Base-by-base conservation (phyloP, 2,329 filamentous ascomycete species). In the Lasiodiplodia theobromae region DNA sequence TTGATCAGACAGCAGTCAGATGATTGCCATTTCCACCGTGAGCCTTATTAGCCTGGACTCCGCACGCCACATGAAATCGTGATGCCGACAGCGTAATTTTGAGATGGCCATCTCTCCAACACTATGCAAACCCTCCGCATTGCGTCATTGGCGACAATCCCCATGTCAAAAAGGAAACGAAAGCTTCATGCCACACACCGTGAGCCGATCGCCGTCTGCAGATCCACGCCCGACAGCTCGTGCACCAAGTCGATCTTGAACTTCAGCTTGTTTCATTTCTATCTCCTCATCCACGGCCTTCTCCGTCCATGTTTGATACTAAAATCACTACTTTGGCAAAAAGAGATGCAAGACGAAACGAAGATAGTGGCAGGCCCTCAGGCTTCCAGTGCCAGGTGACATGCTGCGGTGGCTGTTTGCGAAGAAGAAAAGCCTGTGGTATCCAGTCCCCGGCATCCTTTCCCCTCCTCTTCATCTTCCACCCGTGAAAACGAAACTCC, bases 181-280 rank as follows among this genome's bases (percentile, higher is more conserved):
- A 52, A 49, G 6, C 14, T 8, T 44, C 28, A 23, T 11, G n/a
- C 58, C 58, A 34, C 10, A 51, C 40, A 21, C 10, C 23, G 8
- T 40, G 18, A 18, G 31, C 58, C n/a, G 60, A 64, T 52, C 28
- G 31, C 31, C 47, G 38, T 34, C 25, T 21, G 18, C 31, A 21
- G 44, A 52, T 38, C 18, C 16, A 23, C 21, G 54, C 54, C 21
- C 8, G 34, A 11, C 10, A 23, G 23, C 23, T 23, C 23, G 23
- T 23, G 23, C 23, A 28, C 23, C 4, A 21, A 31, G 25, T 12
- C 23, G 31, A 67, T 28, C 11, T 28, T 60, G 47, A 68, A 68
- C 40, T 68, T 63, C 54, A 68, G 53, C 66, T 63, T 63, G 34
- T 63, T 51, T 51, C 66, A 68, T 51, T 57, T 68, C 57, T 60